Conservation (phyloP, 1,284 basidiomycete genomes). For the Sporisorium exsertum region DNA sequence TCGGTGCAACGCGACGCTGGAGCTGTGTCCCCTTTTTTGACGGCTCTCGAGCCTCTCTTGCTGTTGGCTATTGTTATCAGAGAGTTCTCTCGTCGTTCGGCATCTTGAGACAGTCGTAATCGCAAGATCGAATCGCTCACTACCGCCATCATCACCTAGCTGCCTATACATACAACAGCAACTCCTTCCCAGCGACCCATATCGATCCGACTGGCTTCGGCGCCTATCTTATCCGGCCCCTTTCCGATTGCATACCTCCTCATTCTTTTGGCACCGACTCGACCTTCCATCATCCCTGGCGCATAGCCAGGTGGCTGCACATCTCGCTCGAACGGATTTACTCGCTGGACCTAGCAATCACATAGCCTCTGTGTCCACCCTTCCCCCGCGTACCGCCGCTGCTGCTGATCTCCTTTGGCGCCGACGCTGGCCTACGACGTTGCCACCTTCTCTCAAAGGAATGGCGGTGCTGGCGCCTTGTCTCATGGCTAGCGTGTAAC, state of each 20-base stretch:
- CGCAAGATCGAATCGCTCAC: not conserved
- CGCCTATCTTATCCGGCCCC: not conserved
- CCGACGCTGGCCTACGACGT: not conserved
- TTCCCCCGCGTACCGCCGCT: not conserved
- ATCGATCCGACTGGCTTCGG: not conserved
- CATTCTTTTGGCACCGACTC: not conserved
- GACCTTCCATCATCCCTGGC: not conserved
- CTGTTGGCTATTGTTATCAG: not conserved
- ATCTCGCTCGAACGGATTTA: not conserved
- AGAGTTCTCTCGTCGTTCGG: not conserved
- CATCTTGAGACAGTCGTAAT: not conserved
- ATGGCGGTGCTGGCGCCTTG: constrained; percentile 22
- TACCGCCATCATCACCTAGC: not conserved
- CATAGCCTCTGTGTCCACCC: not conserved
- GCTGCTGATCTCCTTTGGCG: not conserved
- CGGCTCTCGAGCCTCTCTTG: not conserved
- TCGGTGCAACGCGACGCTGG: not conserved
- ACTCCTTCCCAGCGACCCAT: not conserved
- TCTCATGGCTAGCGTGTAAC: constrained; percentile 15
- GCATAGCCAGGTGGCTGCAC: not conserved
- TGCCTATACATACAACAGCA: too few species aligned
- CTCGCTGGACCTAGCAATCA: not conserved
- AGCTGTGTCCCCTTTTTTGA: not conserved
- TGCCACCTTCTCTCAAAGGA: constrained; percentile 10
- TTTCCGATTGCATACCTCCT: not conserved